These are phyloP conservation scores for Cercospora canescens DNA, from an alignment of 2,329 filamentous ascomycete species.

Conservation along the genomic window DNA sequence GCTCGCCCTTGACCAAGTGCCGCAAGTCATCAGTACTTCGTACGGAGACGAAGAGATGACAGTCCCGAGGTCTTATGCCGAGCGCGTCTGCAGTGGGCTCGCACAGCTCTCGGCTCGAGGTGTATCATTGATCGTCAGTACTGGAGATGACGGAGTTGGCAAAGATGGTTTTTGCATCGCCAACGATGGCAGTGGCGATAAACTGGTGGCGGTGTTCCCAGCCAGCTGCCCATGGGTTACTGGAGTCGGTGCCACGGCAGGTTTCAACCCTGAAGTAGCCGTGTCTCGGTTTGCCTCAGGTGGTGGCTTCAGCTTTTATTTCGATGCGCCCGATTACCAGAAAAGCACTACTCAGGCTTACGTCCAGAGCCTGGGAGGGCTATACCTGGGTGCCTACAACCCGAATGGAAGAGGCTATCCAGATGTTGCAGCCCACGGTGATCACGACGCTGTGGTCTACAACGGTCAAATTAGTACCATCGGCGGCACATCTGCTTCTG, in stretches of 20 bases:
- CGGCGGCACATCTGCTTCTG: conserved; percentile 55
- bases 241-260: conserved; percentile 46
- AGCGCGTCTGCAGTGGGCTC: conserved; percentile 61
- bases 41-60: conserved; percentile 69
- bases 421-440: conserved; percentile 55
- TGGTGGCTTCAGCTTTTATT: conserved; percentile 49
- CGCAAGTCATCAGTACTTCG: conserved; percentile 63
- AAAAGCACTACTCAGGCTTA: conserved; percentile 43
- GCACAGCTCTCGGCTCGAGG: conserved; percentile 67
- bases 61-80: conserved; percentile 61
- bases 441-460: conserved; percentile 37
- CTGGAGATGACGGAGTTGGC: conserved; percentile 63
- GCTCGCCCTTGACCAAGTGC: conserved; percentile 55
- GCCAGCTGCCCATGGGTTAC: conserved; percentile 52
- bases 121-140: conserved; percentile 63
- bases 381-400: conserved; percentile 49
- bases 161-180: conserved; percentile 45
- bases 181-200: conserved; percentile 48
- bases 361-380: conserved; percentile 41
- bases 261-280: conserved; percentile 48
- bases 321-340: conserved; percentile 47
- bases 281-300: conserved; percentile 57
- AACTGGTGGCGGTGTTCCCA: conserved; percentile 49
- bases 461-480: conserved; percentile 40
- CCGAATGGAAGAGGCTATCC: conserved; percentile 47